phyloP scores from a whole-genome alignment of 306 rosid species.

The Ormosia emarginata region DNA sequence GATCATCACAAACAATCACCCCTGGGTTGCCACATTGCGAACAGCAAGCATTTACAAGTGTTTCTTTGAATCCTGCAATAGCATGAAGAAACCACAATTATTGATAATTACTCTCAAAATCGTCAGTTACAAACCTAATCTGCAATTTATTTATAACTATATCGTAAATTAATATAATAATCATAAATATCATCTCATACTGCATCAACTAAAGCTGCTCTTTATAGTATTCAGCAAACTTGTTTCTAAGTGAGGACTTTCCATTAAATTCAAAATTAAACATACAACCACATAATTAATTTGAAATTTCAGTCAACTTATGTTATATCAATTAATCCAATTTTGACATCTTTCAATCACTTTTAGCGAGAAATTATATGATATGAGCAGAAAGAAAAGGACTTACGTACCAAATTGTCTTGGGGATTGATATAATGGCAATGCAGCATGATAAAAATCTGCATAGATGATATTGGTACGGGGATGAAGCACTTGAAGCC shows the following conservation, averaged over 20 bases:
- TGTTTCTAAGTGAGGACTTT: no score
- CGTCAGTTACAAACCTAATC: background rate
- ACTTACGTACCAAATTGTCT: background rate
- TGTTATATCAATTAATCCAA: background rate
- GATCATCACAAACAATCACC: constrained; percentile 17
- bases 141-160: no score
- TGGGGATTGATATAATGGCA: background rate
- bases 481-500: constrained; percentile 14
- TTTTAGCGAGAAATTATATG: background rate
- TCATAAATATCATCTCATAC: background rate
- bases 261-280: no score
- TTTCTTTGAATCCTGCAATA: background rate
- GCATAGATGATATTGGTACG: constrained; percentile 20
- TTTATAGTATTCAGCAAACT: no score
- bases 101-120: background rate
- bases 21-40: background rate
- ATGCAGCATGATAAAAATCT: constrained; percentile 22
- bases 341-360: background rate
- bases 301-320: background rate
- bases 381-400: background rate
- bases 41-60: background rate
- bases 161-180: no score
- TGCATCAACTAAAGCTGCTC: no score
- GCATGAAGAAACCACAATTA: background rate
- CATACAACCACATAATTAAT: no score